Conservation (phyloP, 2,329 filamentous ascomycete genomes). For the Ophiostoma himal-ulmi region DNA sequence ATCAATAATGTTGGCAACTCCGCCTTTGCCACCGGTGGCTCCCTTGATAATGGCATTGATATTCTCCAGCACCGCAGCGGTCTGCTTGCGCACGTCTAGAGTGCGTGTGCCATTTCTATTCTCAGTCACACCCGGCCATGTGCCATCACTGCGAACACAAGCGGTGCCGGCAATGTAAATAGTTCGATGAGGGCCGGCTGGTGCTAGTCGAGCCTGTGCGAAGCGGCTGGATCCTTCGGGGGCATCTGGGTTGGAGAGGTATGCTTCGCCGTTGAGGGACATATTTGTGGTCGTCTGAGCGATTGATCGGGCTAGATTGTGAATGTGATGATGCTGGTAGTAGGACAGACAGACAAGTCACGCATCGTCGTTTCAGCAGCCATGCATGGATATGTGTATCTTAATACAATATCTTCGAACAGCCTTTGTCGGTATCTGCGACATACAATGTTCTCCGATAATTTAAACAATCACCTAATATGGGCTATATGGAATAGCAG, state of each 20-base stretch:
- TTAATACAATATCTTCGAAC: background rate
- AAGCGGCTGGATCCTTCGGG: slow-evolving; percentile 31
- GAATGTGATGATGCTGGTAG: background rate
- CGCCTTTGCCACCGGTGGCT: slow-evolving; percentile 34
- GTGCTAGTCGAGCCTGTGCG: slow-evolving; percentile 36
- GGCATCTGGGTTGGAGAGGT: slow-evolving; percentile 32
- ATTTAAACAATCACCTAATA: too few relatives aligned
- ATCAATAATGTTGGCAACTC: slow-evolving; percentile 37
- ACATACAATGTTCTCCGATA: background rate
- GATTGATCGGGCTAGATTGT: background rate
- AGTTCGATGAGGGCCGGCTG: slow-evolving; percentile 32
- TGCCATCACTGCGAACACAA: slow-evolving; percentile 33
- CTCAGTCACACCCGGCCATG: slow-evolving; percentile 34
- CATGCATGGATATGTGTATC: background rate
- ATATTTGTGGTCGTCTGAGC: slow-evolving; percentile 20
- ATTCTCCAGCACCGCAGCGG: slow-evolving; percentile 36
- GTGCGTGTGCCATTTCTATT: slow-evolving; percentile 34
- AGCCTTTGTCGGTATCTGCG: background rate
- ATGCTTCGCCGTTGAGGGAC: slow-evolving; percentile 34
- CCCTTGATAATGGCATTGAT: slow-evolving; percentile 37
- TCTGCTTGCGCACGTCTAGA: slow-evolving; percentile 36
- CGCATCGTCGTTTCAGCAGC: background rate
- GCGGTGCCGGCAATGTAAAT: slow-evolving; percentile 40
- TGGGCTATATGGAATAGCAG: too few relatives aligned
- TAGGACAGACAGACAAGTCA: background rate